Evolutionary conservation across 805 yeast species (phyloP).

Genomic region (Candida parachauliodes): DNA sequence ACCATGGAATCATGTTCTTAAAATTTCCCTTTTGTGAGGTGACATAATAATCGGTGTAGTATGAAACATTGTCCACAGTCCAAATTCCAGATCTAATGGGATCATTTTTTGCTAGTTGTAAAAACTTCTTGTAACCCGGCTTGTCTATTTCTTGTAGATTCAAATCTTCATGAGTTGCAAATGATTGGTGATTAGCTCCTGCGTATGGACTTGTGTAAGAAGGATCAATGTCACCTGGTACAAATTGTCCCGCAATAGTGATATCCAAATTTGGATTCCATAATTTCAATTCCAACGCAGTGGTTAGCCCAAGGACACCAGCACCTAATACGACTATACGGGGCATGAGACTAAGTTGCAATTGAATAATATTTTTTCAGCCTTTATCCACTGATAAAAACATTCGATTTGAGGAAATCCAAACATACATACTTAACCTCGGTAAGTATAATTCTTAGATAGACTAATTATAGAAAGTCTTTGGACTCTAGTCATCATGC

Average conservation of each 20-base stretch:
- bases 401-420: too few relatives aligned
- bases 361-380: too few relatives aligned
- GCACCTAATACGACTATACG: slow-evolving; percentile 28
- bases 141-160: slow-evolving; percentile 42
- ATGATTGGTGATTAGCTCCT: slow-evolving; percentile 70
- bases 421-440: too few relatives aligned
- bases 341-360: too few relatives aligned
- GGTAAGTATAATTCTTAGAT: too few relatives aligned
- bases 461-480: too few relatives aligned
- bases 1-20: slow-evolving; percentile 44
- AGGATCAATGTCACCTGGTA: slow-evolving; percentile 54
- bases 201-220: slow-evolving; percentile 66
- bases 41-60: slow-evolving; percentile 13
- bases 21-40: slow-evolving; percentile 7
- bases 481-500: too few relatives aligned
- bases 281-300: slow-evolving; percentile 29
- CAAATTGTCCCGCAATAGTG: slow-evolving; percentile 30
- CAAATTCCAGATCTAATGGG: slow-evolving; percentile 48
- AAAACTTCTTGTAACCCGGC: slow-evolving; percentile 45
- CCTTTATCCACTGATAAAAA: slow-evolving; percentile 1
- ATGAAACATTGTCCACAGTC: slow-evolving; percentile 16
- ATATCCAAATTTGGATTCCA: slow-evolving; percentile 18
- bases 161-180: slow-evolving; percentile 42
- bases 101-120: slow-evolving; percentile 41
- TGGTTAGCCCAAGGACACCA: slow-evolving; percentile 37